A percentile compares a stretch with the other conserved stretches of the same genome.
Conservation (phyloP, 108 stramenopile genomes). For the Fragilaria radians region DNA sequence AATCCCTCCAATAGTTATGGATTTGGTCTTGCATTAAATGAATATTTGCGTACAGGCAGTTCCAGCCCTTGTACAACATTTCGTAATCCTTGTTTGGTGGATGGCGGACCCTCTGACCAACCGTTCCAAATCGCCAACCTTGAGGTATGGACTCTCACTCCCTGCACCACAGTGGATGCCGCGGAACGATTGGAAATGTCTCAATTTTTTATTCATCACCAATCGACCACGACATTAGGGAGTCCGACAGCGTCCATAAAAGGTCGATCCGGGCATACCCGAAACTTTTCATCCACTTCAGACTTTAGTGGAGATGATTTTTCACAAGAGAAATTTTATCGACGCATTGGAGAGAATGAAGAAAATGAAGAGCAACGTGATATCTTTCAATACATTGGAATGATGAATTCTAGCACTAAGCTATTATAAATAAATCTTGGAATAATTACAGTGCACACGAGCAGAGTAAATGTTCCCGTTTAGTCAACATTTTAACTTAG, state of each 20-base stretch:
- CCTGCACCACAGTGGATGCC: slow-evolving; percentile 37
- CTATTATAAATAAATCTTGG: no score
- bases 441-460: no score
- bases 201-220: slow-evolving; percentile 46
- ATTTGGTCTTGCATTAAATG: slow-evolving; percentile 55
- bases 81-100: slow-evolving; percentile 50
- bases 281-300: neutral
- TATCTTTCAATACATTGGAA: slow-evolving; percentile 31
- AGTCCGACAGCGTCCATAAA: neutral
- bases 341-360: slow-evolving; percentile 34
- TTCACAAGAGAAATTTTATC: slow-evolving; percentile 29
- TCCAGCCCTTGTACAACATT: slow-evolving; percentile 63
- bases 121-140: slow-evolving; percentile 63
- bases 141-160: slow-evolving; percentile 81
- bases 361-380: slow-evolving; percentile 25
- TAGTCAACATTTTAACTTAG: no score
- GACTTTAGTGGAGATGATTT: slow-evolving; percentile 22
- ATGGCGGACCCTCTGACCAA: slow-evolving; percentile 25
- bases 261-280: neutral
- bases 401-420: slow-evolving; percentile 45
- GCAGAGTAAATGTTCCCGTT: no score
- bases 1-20: slow-evolving; percentile 52
- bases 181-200: slow-evolving; percentile 73
- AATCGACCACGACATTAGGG: slow-evolving; percentile 5
- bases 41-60: slow-evolving; percentile 45